phyloP scores from a whole-genome alignment of 495 filamentous ascomycete genomes.

The Apiosordaria backusii region DNA sequence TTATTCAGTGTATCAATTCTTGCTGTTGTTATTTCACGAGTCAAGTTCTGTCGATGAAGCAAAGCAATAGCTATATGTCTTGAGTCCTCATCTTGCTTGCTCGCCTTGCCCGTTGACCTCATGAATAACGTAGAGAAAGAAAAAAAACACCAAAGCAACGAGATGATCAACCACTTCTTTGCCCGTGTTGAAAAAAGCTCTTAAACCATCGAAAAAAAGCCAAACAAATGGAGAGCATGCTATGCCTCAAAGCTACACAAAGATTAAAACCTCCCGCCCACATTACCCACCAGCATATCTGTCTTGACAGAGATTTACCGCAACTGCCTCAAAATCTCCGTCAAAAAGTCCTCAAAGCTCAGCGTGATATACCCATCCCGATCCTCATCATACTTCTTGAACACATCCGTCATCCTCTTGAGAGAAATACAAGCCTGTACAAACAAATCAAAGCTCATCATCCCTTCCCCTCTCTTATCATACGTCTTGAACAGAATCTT shows the following conservation, averaged over 20 bases:
- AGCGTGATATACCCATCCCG: slow-evolving; percentile 86
- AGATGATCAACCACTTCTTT: not conserved
- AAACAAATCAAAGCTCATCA: slow-evolving; percentile 94
- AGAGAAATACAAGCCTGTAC: slow-evolving; percentile 95
- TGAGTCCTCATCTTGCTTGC: not conserved
- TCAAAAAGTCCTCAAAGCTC: slow-evolving; percentile 78
- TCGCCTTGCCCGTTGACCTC: not conserved
- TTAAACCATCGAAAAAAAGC: not conserved
- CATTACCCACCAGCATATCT: not conserved
- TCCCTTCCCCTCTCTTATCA: slow-evolving; percentile 57
- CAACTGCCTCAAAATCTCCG: slow-evolving; percentile 53
- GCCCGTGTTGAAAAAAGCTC: not conserved
- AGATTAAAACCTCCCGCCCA: not conserved
- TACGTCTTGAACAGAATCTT: slow-evolving; percentile 68
- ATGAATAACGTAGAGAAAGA: not conserved
- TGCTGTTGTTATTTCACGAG: too few relatives aligned
- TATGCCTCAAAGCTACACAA: not conserved
- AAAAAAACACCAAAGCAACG: not conserved
- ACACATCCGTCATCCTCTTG: slow-evolving; percentile 98
- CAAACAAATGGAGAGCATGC: not conserved
- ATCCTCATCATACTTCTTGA: slow-evolving; percentile 98
- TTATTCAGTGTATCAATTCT: too few relatives aligned
- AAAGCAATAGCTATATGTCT: not conserved
- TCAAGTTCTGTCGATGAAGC: too few relatives aligned
- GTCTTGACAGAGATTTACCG: slow-evolving; percentile 36